Evolutionary conservation across 2,329 filamentous ascomycete genomes (phyloP).

Genomic region (Aureobasidium sp.): DNA sequence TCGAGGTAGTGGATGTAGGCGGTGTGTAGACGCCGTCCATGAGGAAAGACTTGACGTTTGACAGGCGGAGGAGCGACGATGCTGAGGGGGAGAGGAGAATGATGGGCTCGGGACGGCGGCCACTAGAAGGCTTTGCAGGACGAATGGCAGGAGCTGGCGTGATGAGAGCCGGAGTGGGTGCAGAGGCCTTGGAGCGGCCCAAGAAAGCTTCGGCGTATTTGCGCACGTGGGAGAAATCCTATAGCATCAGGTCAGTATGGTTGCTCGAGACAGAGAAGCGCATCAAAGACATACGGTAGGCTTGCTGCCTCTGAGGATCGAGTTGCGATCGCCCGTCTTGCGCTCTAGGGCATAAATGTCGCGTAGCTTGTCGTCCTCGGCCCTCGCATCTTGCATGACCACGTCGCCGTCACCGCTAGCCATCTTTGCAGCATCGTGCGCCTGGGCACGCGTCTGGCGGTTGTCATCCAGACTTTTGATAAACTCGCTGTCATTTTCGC

Average conservation of each 20-base stretch:
- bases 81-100: slow-evolving; percentile 95
- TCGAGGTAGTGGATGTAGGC: slow-evolving; percentile 53
- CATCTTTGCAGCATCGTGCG: slow-evolving; percentile 41
- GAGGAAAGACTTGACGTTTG: slow-evolving; percentile 92
- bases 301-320: slow-evolving; percentile 76
- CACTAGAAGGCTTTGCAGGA: slow-evolving; percentile 21
- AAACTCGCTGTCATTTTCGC: slow-evolving; percentile 76
- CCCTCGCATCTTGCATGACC: slow-evolving; percentile 36
- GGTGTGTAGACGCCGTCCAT: slow-evolving; percentile 75
- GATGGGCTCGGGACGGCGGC: slow-evolving; percentile 66
- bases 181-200: slow-evolving; percentile 38
- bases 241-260: slow-evolving; percentile 11
- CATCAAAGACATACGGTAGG: slow-evolving; percentile 56
- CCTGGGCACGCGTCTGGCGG: slow-evolving; percentile 44
- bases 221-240: slow-evolving; percentile 93
- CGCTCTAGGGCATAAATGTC: slow-evolving; percentile 90
- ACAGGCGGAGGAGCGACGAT: slow-evolving; percentile 87
- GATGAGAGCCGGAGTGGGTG: slow-evolving; percentile 25
- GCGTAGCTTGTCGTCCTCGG: slow-evolving; percentile 69
- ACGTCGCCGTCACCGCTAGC: slow-evolving; percentile 27
- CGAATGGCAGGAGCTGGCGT: slow-evolving; percentile 26
- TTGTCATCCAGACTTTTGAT: slow-evolving; percentile 76
- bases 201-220: slow-evolving; percentile 78
- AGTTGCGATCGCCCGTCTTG: slow-evolving; percentile 88
- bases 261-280: slow-evolving; percentile 14